Evolutionary conservation across 768 basidiomycete species (phyloP).

Genomic region (Macrolepiota dolichaula): DNA sequence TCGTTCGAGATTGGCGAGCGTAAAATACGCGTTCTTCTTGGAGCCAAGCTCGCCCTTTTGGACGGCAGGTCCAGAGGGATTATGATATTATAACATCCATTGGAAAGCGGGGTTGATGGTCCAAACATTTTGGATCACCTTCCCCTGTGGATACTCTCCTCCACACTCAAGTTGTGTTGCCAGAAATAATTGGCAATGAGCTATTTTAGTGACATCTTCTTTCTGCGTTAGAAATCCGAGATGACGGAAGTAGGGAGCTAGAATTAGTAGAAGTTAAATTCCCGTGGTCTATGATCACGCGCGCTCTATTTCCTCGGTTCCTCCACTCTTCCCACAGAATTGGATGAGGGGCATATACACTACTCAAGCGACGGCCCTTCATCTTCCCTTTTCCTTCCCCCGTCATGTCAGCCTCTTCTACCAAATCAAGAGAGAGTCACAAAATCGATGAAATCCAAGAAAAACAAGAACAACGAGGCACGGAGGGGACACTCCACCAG

Average conservation of each 20-base stretch:
- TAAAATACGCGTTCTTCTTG: constrained; percentile 45
- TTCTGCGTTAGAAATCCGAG: neutral
- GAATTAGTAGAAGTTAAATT: neutral
- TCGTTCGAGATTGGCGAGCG: constrained; percentile 22
- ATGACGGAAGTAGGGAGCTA: neutral
- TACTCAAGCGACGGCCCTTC: neutral
- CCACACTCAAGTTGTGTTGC: neutral
- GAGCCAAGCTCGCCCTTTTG: constrained; percentile 43
- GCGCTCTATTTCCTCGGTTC: neutral
- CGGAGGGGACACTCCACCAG: constrained; percentile 40
- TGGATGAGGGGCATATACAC: neutral
- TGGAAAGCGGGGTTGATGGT: neutral
- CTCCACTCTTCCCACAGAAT: constrained; percentile 2
- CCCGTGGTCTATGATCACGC: neutral
- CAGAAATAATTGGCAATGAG: neutral
- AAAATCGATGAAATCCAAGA: neutral
- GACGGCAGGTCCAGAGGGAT: constrained; percentile 47
- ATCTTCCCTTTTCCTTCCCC: neutral
- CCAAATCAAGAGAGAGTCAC: neutral
- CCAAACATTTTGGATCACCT: neutral
- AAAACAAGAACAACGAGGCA: constrained; percentile 17
- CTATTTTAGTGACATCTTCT: neutral
- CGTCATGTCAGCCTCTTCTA: constrained; percentile 1
- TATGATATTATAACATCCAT: constrained; percentile 30
- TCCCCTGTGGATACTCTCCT: neutral